Evolutionary conservation across 2,329 filamentous ascomycete species (phyloP).

Genomic region (Aspergillus spinulosporus): DNA sequence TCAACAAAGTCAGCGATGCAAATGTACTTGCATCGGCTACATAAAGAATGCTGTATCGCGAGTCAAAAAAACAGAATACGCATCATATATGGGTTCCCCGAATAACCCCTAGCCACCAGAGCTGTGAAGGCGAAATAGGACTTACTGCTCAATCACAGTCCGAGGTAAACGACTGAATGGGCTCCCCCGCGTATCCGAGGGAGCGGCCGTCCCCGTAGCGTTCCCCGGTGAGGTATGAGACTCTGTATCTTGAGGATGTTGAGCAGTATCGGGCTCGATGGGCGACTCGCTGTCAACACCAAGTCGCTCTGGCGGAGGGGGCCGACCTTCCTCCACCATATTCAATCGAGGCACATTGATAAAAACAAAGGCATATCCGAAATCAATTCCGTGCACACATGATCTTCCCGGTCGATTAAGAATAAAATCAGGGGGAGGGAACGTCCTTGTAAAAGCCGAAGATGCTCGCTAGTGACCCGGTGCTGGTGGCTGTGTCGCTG

Average conservation of each 20-base stretch:
- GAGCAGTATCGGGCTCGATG: slow-evolving; percentile 12
- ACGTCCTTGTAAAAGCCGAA: slow-evolving; percentile 12
- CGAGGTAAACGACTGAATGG: slow-evolving; percentile 29
- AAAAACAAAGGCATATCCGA: slow-evolving; percentile 16
- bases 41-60: slow-evolving; percentile 46
- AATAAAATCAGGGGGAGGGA: slow-evolving; percentile 5
- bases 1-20: slow-evolving; percentile 48
- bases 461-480: slow-evolving; percentile 18
- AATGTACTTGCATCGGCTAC: slow-evolving; percentile 49
- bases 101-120: neutral
- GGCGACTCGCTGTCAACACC: slow-evolving; percentile 13
- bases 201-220: slow-evolving; percentile 4
- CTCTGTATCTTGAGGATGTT: slow-evolving; percentile 14
- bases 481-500: slow-evolving; percentile 26
- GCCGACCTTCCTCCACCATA: slow-evolving; percentile 29
- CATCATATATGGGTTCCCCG: neutral
- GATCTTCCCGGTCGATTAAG: slow-evolving; percentile 15
- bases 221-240: slow-evolving; percentile 6
- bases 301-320: slow-evolving; percentile 20
- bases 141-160: slow-evolving; percentile 34
- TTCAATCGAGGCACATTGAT: slow-evolving; percentile 25
- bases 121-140: slow-evolving; percentile 11
- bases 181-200: slow-evolving; percentile 10
- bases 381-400: slow-evolving; percentile 22
- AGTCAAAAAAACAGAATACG: slow-evolving; percentile 22